Evolutionary conservation across 164 flowering plant species (phyloP).

Genomic region (Piper betle): DNA sequence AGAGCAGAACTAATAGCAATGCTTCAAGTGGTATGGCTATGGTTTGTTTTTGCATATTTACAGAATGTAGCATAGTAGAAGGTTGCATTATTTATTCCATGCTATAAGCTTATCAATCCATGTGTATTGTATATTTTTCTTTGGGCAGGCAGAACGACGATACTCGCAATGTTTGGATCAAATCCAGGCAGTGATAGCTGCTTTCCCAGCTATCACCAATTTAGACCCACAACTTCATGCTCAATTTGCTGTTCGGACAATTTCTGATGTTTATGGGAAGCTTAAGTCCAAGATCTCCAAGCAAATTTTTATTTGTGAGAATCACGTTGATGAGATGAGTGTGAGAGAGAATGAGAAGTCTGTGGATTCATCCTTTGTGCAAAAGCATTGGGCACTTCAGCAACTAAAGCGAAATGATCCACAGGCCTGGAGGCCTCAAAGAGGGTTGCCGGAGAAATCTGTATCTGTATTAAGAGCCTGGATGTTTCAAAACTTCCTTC

Average conservation of each 20-base stretch:
- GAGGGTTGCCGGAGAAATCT: slow-evolving; percentile 93
- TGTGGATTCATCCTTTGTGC: slow-evolving; percentile 46
- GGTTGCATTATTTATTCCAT: background rate
- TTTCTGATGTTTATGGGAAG: slow-evolving; percentile 41
- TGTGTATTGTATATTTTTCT: background rate
- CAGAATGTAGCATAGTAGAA: background rate
- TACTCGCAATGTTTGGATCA: slow-evolving; percentile 71
- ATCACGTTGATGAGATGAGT: slow-evolving; percentile 11
- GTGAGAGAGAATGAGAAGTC: slow-evolving; percentile 26
- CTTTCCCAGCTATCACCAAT: slow-evolving; percentile 78
- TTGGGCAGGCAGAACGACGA: slow-evolving; percentile 56
- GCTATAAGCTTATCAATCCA: background rate
- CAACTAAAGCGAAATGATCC: slow-evolving; percentile 62
- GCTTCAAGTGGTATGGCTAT: slow-evolving; percentile 52
- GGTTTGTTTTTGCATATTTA: background rate
- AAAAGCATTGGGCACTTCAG: slow-evolving; percentile 83
- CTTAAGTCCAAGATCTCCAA: slow-evolving; percentile 64
- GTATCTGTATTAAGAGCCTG: slow-evolving; percentile 85
- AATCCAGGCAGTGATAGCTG: slow-evolving; percentile 59
- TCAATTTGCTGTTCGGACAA: slow-evolving; percentile 61
- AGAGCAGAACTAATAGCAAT: slow-evolving; percentile 50
- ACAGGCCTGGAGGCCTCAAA: slow-evolving; percentile 83
- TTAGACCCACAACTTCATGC: slow-evolving; percentile 57
- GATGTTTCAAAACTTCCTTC: slow-evolving; percentile 98
- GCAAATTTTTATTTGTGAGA: slow-evolving; percentile 46